Evolutionary conservation across 768 basidiomycete species (phyloP), one percentile per base, ranked within the genome.

Genomic region (Rhodotorula kratochvilovae): DNA sequence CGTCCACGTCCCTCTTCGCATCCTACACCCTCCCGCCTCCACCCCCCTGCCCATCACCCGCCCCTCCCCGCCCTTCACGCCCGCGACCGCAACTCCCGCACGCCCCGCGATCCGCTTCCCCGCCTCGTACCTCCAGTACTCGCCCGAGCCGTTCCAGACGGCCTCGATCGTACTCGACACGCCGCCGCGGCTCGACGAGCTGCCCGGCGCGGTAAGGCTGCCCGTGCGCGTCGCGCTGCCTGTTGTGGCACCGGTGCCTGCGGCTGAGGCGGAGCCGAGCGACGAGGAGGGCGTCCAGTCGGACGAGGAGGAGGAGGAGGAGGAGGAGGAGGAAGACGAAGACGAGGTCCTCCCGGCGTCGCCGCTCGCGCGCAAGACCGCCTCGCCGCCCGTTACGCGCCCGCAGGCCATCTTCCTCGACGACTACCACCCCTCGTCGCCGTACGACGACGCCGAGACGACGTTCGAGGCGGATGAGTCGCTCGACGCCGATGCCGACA

Each of bases 161-260:
- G 48, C 63, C 23, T 74, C 73, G 7, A 74, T 74, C 43, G 51
- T 70, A 15, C 59, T 74, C 39, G 69, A 70, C 35, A 74, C 73
- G 21, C 73, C 73, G 39, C 63, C 66, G 1, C 42, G 61, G 15
- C n/a, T 70, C n/a, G 70, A 71, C 45, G 70, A 71, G 23, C 33
- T 51, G 19, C 61, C 65, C 1, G 62, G 48, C 2, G 50, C 61
- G 50, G 43, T 71, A 0, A 50, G 66, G 3, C 39, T 71, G 10
- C 70, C 70, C 1, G 61, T 29, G 2, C 46, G 70, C 0, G 51
- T 48, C 31, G 63, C 39, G 39, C 45, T 23, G 35, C 27, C 55
- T 25, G 42, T 1, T 33, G 33, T 36, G 43, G 60, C 25, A 15
- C 39, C 48, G n/a, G 31, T 27, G 36, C 33, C 6, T 13, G 39